Evolutionary conservation across 805 yeast species (phyloP), one percentile per base, ranked within the genome.

Genomic region (Saccharomyces paradoxus): DNA sequence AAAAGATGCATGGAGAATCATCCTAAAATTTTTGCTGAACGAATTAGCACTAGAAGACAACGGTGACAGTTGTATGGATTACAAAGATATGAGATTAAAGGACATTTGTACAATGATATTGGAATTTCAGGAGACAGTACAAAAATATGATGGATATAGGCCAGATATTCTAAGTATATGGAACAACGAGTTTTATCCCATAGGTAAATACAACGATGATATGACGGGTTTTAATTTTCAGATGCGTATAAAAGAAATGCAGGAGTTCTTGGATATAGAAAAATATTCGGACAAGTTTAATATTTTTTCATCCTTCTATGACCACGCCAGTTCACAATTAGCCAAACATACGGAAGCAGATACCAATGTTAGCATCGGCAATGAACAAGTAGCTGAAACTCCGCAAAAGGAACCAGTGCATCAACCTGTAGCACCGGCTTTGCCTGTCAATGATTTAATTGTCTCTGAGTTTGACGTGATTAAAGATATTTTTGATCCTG

Each of bases 291-390:
- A 53, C 17, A 51, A 52, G 7, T 56, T 56, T 32, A 63, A 64
- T 51, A 55, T 64, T n/a, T 64, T 64, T 54, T 58, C 60, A 13
- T 61, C 66, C n/a, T 64, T 64, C 46, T 64, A 64, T 41, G 65
- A 63, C 47, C 56, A 58, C 47, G 62, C 66, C 3, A 59, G 63
- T 49, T 53, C 57, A 24, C 57, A 58, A 46, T 47, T 64, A 28
- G 62, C 62, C 12, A 59, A 54, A 14, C 51, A 53, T 44, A 56
- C 58, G 8, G 55, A 56, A 32, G 44, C 24, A 8, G 50, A 53
- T 31, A 51, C 59, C 14, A 56, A 51, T 26, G 30, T 50, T 12
- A 46, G 37, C 12, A 37, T 8, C 10, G 29, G 30, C 10, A 46
- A 32, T 14, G 31, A 30, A n/a, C 41, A 14, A 1, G 30, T 30